Conservation (phyloP, 2,329 filamentous ascomycete species). For the Fusarium transvaalense region DNA sequence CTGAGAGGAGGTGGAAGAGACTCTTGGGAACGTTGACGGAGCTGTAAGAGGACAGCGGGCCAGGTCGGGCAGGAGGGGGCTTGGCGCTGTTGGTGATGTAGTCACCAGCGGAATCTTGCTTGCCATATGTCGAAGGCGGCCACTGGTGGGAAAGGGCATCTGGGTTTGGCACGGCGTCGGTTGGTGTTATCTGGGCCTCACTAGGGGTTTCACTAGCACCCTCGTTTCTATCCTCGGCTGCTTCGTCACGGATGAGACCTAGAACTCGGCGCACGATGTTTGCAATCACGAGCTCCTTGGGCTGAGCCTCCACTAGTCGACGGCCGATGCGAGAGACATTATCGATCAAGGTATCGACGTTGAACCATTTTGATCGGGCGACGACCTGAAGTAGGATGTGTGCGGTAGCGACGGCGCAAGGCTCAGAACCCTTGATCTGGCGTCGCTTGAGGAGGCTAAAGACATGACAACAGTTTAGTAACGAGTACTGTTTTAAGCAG, state of each 20-base stretch:
- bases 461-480: conserved; percentile 29
- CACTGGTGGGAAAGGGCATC: conserved; percentile 47
- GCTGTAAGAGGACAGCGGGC: conserved; percentile 71
- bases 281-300: conserved; percentile 89
- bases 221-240: conserved; percentile 81
- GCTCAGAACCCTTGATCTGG: conserved; percentile 88
- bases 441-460: conserved; percentile 85
- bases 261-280: conserved; percentile 94
- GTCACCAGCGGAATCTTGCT: conserved; percentile 53
- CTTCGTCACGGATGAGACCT: conserved; percentile 91
- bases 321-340: conserved; percentile 84
- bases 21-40: conserved; percentile 78
- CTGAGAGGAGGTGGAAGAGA: conserved; percentile 89
- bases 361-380: conserved; percentile 80
- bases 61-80: conserved; percentile 64
- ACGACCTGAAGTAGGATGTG: conserved; percentile 90
- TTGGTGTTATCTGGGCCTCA: conserved; percentile 57
- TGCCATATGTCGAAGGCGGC: conserved; percentile 51
- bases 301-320: conserved; percentile 84
- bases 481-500: conserved; percentile 2
- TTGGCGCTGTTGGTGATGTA: conserved; percentile 48
- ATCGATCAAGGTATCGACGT: conserved; percentile 82
- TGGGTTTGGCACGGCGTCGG: conserved; percentile 55
- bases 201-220: conserved; percentile 70
- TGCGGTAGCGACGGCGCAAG: conserved; percentile 91